A percentile compares a stretch with the other conserved stretches of the same genome.
Conservation (phyloP, 2,329 filamentous ascomycete species). For the Emericellopsis atlantica region DNA sequence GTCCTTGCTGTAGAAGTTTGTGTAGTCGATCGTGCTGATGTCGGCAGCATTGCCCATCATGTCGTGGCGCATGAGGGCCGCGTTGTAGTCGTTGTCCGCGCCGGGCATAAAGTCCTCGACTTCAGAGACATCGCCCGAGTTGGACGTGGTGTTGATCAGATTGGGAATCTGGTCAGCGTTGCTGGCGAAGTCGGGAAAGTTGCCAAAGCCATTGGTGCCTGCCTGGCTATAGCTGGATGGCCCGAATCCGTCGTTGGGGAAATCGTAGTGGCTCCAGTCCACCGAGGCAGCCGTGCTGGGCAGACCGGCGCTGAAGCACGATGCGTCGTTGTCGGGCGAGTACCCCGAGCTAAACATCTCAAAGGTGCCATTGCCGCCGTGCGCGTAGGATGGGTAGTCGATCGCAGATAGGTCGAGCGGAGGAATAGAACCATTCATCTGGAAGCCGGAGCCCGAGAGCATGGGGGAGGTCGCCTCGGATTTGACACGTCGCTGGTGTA, state of each 20-base stretch:
- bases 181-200: constrained; percentile 35
- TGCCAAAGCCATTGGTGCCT: constrained; percentile 34
- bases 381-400: constrained; percentile 34
- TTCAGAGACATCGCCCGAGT: constrained; percentile 55
- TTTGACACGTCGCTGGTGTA: constrained; percentile 39
- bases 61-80: constrained; percentile 29
- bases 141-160: constrained; percentile 44
- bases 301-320: constrained; percentile 50
- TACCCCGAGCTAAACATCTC: constrained; percentile 37
- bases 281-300: constrained; percentile 33
- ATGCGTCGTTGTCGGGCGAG: constrained; percentile 38
- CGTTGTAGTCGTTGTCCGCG: constrained; percentile 33
- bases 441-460: constrained; percentile 35
- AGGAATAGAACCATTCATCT: constrained; percentile 37
- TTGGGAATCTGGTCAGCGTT: constrained; percentile 41
- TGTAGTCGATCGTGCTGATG: constrained; percentile 38
- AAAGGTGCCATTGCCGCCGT: constrained; percentile 20
- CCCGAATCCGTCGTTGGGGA: constrained; percentile 29
- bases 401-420: constrained; percentile 47
- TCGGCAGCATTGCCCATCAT: constrained; percentile 30
- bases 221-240: constrained; percentile 43
- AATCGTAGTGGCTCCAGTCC: constrained; percentile 32
- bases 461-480: constrained; percentile 51
- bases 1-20: constrained; percentile 38
- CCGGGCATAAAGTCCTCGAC: constrained; percentile 45